A percentile compares a stretch with the other conserved stretches of the same genome.
Evolutionary conservation across 108 stramenopile genomes (phyloP).

Genomic region (Epithemia pelagica): DNA sequence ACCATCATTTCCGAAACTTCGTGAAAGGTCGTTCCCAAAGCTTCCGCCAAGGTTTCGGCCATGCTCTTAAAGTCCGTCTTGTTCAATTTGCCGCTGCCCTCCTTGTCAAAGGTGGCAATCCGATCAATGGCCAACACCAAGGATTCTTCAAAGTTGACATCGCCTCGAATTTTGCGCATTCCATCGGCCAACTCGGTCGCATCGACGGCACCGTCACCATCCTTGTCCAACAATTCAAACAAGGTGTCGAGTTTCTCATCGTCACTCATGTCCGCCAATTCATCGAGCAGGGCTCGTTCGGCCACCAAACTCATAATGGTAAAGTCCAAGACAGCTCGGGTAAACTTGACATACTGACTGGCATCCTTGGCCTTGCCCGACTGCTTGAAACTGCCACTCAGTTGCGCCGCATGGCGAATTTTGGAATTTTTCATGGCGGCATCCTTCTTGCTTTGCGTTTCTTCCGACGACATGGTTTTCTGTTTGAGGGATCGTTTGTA

Average conservation of each 20-base stretch:
- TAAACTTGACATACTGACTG: conserved; percentile 4
- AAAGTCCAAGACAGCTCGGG: background rate
- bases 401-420: background rate
- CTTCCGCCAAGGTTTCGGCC: conserved; percentile 5
- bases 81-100: conserved; percentile 14
- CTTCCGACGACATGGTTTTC: no score
- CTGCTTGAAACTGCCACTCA: background rate
- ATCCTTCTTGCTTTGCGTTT: background rate
- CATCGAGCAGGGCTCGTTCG: background rate
- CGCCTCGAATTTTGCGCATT: conserved; percentile 13
- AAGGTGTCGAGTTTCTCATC: conserved; percentile 20
- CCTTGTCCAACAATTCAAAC: conserved; percentile 21
- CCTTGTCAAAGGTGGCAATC: conserved; percentile 17
- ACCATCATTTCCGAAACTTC: conserved; percentile 23
- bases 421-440: background rate
- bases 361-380: background rate
- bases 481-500: no score
- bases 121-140: conserved; percentile 17
- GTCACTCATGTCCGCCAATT: conserved; percentile 18
- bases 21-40: conserved; percentile 17
- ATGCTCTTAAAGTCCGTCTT: conserved; percentile 4
- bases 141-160: conserved; percentile 7
- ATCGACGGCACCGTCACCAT: conserved; percentile 15
- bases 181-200: conserved; percentile 21
- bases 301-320: background rate